Conservation (phyloP, 2,329 filamentous ascomycete species). For the Botryotinia calthae region DNA sequence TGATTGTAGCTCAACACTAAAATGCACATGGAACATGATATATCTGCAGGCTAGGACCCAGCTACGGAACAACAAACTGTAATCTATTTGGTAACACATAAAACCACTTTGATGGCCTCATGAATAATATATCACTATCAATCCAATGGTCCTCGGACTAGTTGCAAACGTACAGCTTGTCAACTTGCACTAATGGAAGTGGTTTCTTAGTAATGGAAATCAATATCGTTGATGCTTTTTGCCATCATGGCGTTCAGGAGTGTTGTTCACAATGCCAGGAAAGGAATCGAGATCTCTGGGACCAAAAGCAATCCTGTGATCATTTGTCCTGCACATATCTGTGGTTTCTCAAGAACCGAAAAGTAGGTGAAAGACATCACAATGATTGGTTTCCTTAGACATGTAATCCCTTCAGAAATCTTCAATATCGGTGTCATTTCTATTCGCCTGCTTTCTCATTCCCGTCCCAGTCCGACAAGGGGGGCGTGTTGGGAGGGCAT, state of each 20-base stretch:
- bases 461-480: slow-evolving; percentile 11
- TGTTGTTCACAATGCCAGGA: background rate
- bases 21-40: slow-evolving; percentile 11
- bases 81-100: slow-evolving; percentile 4
- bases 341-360: background rate
- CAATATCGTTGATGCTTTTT: background rate
- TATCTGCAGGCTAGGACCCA: slow-evolving; percentile 9
- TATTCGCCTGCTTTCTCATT: slow-evolving; percentile 9
- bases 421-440: slow-evolving; percentile 15
- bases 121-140: background rate
- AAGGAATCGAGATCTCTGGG: slow-evolving; percentile 16
- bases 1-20: background rate
- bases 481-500: background rate
- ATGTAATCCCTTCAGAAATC: background rate
- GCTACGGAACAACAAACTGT: slow-evolving; percentile 4
- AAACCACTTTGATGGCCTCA: background rate
- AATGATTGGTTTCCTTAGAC: background rate
- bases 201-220: background rate
- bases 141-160: background rate
- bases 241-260: background rate
- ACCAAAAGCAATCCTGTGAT: slow-evolving; percentile 18
- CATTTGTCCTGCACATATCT: background rate
- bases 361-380: background rate
- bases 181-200: background rate
- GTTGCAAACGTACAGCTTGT: background rate